Evolutionary conservation across 2,329 filamentous ascomycete genomes (phyloP).

Genomic region (Ceratocystis alfenasii): DNA sequence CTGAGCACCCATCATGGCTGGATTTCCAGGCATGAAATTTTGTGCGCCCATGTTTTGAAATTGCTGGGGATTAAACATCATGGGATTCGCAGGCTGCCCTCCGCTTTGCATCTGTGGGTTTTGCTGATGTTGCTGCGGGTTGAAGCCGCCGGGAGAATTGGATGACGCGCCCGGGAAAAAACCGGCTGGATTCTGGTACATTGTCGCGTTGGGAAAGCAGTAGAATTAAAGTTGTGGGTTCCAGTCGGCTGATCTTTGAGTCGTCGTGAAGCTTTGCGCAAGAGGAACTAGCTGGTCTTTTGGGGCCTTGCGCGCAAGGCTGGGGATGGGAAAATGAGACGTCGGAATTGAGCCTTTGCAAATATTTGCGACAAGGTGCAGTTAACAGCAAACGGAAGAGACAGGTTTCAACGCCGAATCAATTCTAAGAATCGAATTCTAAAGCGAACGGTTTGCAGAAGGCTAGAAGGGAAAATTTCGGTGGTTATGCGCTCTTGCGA

Average conservation of each 20-base stretch:
- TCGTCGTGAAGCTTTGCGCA: background rate
- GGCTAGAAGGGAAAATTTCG: background rate
- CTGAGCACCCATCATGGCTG: constrained; percentile 45
- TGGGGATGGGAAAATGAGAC: background rate
- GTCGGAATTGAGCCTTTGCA: background rate
- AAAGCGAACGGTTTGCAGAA: background rate
- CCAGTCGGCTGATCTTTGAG: background rate
- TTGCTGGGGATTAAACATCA: constrained; percentile 21
- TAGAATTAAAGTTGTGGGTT: background rate
- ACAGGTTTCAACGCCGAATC: background rate
- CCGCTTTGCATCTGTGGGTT: constrained; percentile 19
- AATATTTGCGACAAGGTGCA: background rate
- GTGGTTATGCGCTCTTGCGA: background rate
- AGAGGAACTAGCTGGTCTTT: background rate
- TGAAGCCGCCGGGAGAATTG: constrained; percentile 18
- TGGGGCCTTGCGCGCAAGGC: constrained; percentile 8
- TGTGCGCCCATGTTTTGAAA: constrained; percentile 37
- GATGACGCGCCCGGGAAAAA: constrained; percentile 20
- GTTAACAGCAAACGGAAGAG: background rate
- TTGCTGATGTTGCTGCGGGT: constrained; percentile 18
- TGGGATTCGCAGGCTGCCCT: constrained; percentile 19
- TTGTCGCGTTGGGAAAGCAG: background rate
- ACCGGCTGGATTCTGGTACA: constrained; percentile 20
- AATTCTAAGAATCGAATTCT: background rate
- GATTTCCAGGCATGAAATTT: constrained; percentile 37